A percentile compares a stretch with the other conserved stretches of the same genome.
Evolutionary conservation across 805 yeast species (phyloP).

Genomic region (Saccharomycopsis sp.): DNA sequence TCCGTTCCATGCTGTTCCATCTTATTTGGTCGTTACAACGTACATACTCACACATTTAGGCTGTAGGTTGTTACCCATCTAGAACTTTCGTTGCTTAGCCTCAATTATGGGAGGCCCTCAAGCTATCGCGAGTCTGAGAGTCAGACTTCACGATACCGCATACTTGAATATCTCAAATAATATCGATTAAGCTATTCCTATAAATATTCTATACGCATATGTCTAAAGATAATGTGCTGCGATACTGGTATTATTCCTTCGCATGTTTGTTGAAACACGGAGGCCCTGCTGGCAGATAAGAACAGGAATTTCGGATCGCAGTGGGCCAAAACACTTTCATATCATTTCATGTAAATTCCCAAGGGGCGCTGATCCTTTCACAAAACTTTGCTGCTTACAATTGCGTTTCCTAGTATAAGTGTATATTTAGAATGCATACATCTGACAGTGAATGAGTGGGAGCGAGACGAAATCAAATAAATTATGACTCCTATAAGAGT

Average conservation of each 20-base stretch:
- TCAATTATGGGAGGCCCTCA: background rate
- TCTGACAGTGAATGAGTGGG: too few species aligned
- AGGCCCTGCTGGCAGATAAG: background rate
- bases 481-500: too few species aligned
- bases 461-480: too few species aligned
- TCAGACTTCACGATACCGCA: background rate
- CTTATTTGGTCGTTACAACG: too few species aligned
- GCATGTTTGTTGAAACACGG: background rate
- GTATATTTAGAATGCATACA: too few species aligned
- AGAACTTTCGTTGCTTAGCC: background rate
- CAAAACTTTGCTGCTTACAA: too few species aligned
- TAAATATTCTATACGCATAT: background rate
- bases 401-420: too few species aligned
- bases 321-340: background rate
- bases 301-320: background rate
- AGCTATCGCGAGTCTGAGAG: background rate
- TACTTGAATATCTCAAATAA: too few species aligned
- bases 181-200: background rate
- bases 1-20: background rate
- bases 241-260: background rate
- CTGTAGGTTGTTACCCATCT: too few species aligned
- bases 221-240: too few species aligned
- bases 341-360: too few species aligned
- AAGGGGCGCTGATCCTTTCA: background rate
- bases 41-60: background rate